A percentile compares a stretch with the other conserved stretches of the same genome.
Evolutionary conservation across 352 stramenopile species (phyloP).

Genomic region (Globisporangium barbulae): DNA sequence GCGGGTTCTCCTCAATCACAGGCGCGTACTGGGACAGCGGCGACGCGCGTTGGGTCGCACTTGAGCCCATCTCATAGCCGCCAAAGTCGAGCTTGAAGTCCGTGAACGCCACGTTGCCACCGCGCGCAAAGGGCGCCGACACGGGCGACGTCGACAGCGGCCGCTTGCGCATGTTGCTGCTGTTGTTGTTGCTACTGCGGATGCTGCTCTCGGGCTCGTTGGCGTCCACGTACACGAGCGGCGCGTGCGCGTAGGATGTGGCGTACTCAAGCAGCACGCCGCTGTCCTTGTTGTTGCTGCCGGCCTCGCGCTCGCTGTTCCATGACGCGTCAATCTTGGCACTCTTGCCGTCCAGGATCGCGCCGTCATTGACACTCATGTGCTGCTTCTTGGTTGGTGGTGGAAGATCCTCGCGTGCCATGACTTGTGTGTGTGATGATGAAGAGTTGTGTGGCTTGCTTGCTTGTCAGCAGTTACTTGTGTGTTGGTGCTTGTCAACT

Average conservation of each 20-base stretch:
- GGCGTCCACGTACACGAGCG: conserved; percentile 19
- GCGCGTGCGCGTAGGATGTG: conserved; percentile 14
- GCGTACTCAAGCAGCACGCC: conserved; percentile 10
- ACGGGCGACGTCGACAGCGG: conserved; percentile 19
- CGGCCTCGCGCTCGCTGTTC: conserved; percentile 4
- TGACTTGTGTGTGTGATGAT: not conserved
- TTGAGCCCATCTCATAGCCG: conserved; percentile 36
- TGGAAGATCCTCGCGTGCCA: conserved; percentile 9
- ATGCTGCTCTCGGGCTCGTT: conserved; percentile 20
- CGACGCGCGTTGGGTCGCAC: conserved; percentile 5
- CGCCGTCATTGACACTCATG: not conserved
- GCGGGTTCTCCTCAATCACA: conserved; percentile 15
- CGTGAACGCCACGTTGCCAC: conserved; percentile 25
- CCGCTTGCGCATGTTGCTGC: conserved; percentile 36
- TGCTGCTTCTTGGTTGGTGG: conserved; percentile 16
- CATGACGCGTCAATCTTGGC: conserved; percentile 2
- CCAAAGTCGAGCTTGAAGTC: conserved; percentile 68
- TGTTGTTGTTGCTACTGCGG: conserved; percentile 27
- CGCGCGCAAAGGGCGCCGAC: conserved; percentile 14
- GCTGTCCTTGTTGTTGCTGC: not conserved
- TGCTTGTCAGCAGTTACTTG: conserved; percentile 4
- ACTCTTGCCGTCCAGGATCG: conserved; percentile 3
- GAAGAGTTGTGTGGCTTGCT: not conserved
- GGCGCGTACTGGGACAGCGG: conserved; percentile 17
- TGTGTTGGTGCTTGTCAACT: not conserved